Evolutionary conservation across 495 filamentous ascomycete genomes (phyloP), one percentile per base, ranked within the genome.

Genomic region (Hypoxylon subgilvum): DNA sequence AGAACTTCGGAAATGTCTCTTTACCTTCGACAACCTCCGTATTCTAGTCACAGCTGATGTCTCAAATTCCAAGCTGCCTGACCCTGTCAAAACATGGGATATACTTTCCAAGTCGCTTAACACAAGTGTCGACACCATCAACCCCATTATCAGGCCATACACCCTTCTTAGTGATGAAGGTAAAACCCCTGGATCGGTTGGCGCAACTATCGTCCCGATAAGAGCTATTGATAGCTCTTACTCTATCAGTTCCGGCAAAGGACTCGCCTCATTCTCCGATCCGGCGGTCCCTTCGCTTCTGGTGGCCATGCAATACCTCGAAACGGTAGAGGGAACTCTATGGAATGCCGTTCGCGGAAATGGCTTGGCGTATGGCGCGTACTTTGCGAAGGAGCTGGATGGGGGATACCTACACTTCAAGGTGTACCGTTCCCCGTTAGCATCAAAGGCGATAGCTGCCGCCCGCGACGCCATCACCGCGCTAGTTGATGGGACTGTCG

Each of bases 181-280:
- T 6, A 76, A 79, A 31, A 82, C 80, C 5, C 86, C 92, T 10
- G 93, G 93, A 12, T 77, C 82, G 28, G 74, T 86, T 40, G 81
- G 81, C 13, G 85, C 88, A 6, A 88, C 89, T 53, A 79, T 99
- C 40, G 83, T 99, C 17, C 92, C 93, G 12, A 89, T 99, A 83
- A 84, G 89, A 1, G 90, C 92, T 4, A 88, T 96, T 47, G 94
- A 99, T 76, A 92, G 87, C n/a, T 95, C 90, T 2, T 97, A 88
- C 76, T 87, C 86, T 21, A 80, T 92, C 35, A 84, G 88, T 52
- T 87, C 89, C 13, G 82, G 84, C 35, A 81, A 81, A 14, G 94
- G 94, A 32, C 84, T 92, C 1, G 78, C 82, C 35, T 88, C 85
- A 0, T 91, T 87, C 66, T 78, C 82, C 34, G 86, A 96, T 63